Base-by-base conservation (phyloP, 306 rosid genomes). In the Cucurbita pepo region DNA sequence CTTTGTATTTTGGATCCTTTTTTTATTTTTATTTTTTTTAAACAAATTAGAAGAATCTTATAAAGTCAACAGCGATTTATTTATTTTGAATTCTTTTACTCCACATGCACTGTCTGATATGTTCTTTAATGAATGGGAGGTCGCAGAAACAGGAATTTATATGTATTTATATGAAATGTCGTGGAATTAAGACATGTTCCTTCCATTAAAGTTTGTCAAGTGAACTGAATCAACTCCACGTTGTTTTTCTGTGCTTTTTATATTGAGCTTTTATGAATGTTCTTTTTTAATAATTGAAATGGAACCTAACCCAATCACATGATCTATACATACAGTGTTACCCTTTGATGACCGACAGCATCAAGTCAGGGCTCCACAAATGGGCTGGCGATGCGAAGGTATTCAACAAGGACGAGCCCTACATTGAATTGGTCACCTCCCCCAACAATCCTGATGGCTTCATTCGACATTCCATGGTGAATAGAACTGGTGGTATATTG, bases 361-460 rank as follows among this genome's bases (percentile, higher is more conserved):
- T 81, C 72, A 93, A 93, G 83, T 94, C 97, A 5, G 95, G 95
- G 3, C 89, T 94, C 8, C 83, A 89, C 84, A 89, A 83, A 50
- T 94, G 99, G 99, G 89, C 56, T 8, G 99, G 99, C 36, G 95
- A 91, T 72, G 88, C 99, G 1, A 75, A 53, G 66, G 83, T 6
- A 38, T 91, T 77, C 69, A 74, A 57, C 8, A 83, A 79, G 51
- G 77, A 78, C 1, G 95, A 78, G 47, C 92, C 96, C 1, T 94
- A 88, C 77, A 89, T 94, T 30, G 99, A 94, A 84, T 48, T 94
- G 8, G 88, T 94, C 18, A 94, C 97, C 59, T 81, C 99, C 52
- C 99, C 99, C 4, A 94, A 89, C 79, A 94, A 94, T 81, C 99
- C 99, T 1, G 99, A 94, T 75, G 99, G 99, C n/a, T 55, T 38